Evolutionary conservation across 352 stramenopile genomes (phyloP), one percentile per base, ranked within the genome.

Genomic region (Aphanomyces invadans): DNA sequence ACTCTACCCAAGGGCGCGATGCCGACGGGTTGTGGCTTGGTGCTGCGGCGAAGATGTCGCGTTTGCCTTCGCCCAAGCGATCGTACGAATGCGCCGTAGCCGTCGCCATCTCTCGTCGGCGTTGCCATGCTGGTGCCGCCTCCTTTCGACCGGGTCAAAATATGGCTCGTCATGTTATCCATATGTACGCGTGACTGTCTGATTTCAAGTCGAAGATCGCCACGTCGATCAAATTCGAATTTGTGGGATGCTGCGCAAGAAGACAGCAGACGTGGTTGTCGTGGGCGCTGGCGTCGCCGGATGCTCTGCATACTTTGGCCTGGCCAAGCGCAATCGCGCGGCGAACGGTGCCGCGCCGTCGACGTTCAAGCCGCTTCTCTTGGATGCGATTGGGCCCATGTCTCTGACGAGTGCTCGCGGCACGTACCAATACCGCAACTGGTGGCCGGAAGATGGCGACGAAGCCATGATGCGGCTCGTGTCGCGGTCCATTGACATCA

Each of bases 361-460:
- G 1, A 11, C 17, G 15, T 90, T 90, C 75, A 88, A 87, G 60
- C 79, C 80, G 23, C 75, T 92, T 44, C 76, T 92, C 48, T 74
- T 92, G 28, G 79, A 92, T 44, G 79, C 79, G 2, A 69, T 86
- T 7, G 72, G 80, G 44, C 80, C 83, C 21, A 61, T 89, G 54
- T 87, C 80, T 21, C 74, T 91, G 44, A 91, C 82, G 21, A 91
- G 82, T 70, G 80, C 80, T 9, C 88, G 88, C 71, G 82, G 82
- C 1, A 88, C 82, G 56, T 91, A 89, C 54, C 88, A 80, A 71
- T 91, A 91, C 64, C 80, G 83, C 72, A 88, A 91, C 70, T 91
- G 83, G 83, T 91, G 89, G 70, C 80, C 83, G 17, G 87, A 80
- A 42, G 74, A 86, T 0, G 79, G 76, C 0, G 80, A 89, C 67